Conservation (phyloP, 108 stramenopile species). For the Conticribra weissflogii region DNA sequence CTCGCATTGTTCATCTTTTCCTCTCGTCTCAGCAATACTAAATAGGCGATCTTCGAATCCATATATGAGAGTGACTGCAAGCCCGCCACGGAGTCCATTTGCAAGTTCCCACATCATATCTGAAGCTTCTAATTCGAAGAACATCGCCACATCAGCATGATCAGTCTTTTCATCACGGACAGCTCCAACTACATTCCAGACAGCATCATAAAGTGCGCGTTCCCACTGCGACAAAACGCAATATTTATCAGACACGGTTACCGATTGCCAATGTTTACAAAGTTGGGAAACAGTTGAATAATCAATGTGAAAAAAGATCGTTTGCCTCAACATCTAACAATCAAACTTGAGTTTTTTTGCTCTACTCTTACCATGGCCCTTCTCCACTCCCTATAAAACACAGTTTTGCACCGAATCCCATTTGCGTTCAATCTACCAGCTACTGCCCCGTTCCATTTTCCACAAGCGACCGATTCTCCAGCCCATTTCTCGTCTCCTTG, state of each 20-base stretch:
- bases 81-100: constrained; percentile 63
- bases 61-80: constrained; percentile 79
- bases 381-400: constrained; percentile 86
- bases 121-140: constrained; percentile 77
- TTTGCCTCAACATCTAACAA: too few species aligned
- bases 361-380: constrained; percentile 60
- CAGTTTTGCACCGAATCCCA: constrained; percentile 62
- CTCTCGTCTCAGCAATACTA: constrained; percentile 66
- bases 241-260: too few species aligned
- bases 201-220: constrained; percentile 65
- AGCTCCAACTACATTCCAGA: constrained; percentile 71
- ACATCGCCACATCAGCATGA: constrained; percentile 71
- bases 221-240: too few species aligned
- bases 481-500: constrained; percentile 78
- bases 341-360: too few species aligned
- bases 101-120: constrained; percentile 87
- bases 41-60: constrained; percentile 86
- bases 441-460: constrained; percentile 84
- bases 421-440: constrained; percentile 62
- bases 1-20: constrained; percentile 56
- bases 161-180: constrained; percentile 77
- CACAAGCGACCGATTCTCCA: constrained; percentile 76
- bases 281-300: too few species aligned
- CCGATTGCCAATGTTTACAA: too few species aligned
- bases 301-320: too few species aligned